Conservation (phyloP, 2,329 filamentous ascomycete species). For the Trichoderma atroviride region DNA sequence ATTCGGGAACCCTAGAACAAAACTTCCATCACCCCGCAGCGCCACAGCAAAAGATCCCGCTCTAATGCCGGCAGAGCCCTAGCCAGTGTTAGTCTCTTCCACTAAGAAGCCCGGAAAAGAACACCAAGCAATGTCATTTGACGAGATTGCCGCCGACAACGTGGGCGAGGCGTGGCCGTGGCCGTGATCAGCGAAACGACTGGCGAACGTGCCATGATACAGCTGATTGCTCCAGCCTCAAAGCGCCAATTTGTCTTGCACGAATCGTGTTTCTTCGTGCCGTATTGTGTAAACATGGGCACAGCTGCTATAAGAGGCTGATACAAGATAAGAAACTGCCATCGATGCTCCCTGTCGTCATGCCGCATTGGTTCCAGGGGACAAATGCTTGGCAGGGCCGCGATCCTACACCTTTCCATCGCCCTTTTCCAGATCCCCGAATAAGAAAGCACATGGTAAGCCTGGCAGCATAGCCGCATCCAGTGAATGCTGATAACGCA, state of each 20-base stretch:
- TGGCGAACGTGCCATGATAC: neutral
- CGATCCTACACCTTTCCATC: neutral
- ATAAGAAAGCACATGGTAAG: neutral
- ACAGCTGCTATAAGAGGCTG: neutral
- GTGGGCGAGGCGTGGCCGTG: neutral
- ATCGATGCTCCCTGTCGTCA: neutral
- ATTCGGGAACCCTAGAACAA: neutral
- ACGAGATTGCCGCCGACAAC: neutral
- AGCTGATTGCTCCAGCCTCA: neutral
- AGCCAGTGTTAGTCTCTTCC: neutral
- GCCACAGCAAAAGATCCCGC: neutral
- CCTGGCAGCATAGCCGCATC: neutral
- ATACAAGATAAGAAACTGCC: neutral
- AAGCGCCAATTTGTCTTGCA: neutral
- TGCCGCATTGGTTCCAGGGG: neutral
- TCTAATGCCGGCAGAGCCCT: neutral
- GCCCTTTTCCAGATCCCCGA: neutral
- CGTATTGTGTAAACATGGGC: neutral
- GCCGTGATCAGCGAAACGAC: neutral
- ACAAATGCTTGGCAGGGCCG: neutral
- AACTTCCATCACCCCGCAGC: neutral
- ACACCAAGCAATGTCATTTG: neutral
- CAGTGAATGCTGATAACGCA: neutral
- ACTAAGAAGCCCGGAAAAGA: neutral
- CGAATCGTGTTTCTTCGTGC: neutral